Conservation (phyloP, 1,139 yeast genomes). For the Yamadazyma siamensis region DNA sequence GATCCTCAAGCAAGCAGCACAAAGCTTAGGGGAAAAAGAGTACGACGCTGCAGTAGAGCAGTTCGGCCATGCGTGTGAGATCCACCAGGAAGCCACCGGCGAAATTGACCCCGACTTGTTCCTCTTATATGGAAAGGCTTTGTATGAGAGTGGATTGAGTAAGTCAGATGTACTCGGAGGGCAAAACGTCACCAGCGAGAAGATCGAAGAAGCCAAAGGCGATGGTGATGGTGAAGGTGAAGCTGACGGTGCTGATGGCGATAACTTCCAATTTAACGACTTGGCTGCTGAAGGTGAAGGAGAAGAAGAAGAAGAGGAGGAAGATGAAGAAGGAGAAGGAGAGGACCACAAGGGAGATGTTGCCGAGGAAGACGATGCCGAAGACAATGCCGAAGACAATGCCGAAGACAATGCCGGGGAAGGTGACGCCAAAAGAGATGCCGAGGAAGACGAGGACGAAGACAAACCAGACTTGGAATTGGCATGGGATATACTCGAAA, state of each 20-base stretch:
- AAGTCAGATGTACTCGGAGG: conserved; percentile 82
- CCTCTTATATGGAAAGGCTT: conserved; percentile 73
- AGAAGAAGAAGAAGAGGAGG: conserved; percentile 26
- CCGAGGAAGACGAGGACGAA: conserved; percentile 34
- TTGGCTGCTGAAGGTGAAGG: conserved; percentile 51
- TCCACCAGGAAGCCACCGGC: conserved; percentile 44
- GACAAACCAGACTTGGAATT: conserved; percentile 75
- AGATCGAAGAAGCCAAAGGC: conserved; percentile 14
- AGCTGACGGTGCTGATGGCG: conserved; percentile 24
- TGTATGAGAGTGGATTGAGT: conserved; percentile 74
- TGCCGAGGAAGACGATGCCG: conserved; percentile 30
- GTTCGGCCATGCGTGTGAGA: conserved; percentile 74
- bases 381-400: conserved; percentile 25
- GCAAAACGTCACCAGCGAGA: conserved; percentile 23
- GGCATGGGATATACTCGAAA: conserved; percentile 85
- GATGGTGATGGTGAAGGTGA: conserved; percentile 20
- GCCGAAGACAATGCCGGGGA: conserved; percentile 28
- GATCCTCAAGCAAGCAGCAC: conserved; percentile 34
- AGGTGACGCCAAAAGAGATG: conserved; percentile 17
- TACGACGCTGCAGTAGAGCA: conserved; percentile 68
- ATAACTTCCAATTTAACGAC: conserved; percentile 55
- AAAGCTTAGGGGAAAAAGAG: conserved; percentile 52
- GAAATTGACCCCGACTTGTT: conserved; percentile 70
- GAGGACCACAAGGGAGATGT: conserved; percentile 23
- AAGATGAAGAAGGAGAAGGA: conserved; percentile 21